Base-by-base conservation (phyloP, 1,139 yeast genomes). In the Pichia sp. region DNA sequence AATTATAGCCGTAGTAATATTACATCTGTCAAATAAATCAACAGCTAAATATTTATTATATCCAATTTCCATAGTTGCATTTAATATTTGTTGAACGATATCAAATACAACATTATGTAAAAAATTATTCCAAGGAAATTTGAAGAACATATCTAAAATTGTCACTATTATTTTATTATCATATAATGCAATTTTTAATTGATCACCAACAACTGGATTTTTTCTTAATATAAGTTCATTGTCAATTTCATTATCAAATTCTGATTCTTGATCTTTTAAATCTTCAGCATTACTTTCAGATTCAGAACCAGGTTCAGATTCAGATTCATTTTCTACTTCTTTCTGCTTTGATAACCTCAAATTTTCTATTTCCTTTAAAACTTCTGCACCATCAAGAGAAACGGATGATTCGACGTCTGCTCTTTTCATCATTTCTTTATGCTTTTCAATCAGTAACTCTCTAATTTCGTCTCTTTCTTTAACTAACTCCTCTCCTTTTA, bases 71-170 rank as follows among this genome's bases (percentile, higher is more conserved):
- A 91, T 86, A 16, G 95, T 85, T 1, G 97, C 98, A 62, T 88
- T 89, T 59, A 91, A 74, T 13, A 91, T 83, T 63, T 91, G 99
- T 64, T 93, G 99, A 31, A 91, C 94, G 52, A 91, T 86, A 63
- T 91, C 99, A 66, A 91, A 91, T 8, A 91, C 96, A 43, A 93
- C 98, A 57, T 91, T 91, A 64, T 91, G 99, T 64, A 94, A 71
- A 59, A 91, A 91, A 61, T 91, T 91, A 63, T 91, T 91, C 98
- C 99, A 91, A 5, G 98, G 98, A 63, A 88, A 91, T 53, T 75
- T 74, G 72, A 89, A 84, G 60, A 91, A 89, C 83, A 91, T 81
- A 28, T 78, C 66, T 44, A 89, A 65, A 41, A 91, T 85, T 38
- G 82, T 80, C 35, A 86, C 74, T 38, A 91, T 74, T 44, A 91